Evolutionary conservation across 768 basidiomycete genomes (phyloP), one percentile per base, ranked within the genome.

Genomic region (Tylopilus vinaceipallidus): DNA sequence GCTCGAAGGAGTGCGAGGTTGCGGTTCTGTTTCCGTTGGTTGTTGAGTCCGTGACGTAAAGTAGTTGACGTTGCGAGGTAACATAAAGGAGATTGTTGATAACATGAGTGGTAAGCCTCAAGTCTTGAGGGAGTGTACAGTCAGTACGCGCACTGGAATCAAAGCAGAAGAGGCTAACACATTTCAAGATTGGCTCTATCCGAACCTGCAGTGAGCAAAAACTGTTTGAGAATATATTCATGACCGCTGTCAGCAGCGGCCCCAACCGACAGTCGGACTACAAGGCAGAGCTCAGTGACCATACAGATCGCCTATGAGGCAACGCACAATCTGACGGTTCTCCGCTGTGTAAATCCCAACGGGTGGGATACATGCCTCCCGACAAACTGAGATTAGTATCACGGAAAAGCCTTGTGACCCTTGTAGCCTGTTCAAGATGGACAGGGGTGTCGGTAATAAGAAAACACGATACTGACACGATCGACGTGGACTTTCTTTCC

Each of bases 211-310:
- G 83, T 84, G 40, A 89, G 71, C 8, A 90, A 69, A 64, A 83
- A 87, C 46, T 83, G 78, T 59, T 90, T 90, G 49, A 90, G 75
- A 23, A 85, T 76, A 59, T 90, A 90, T 66, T 90, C 88, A 53
- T 90, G 87, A 11, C 77, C 79, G 58, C 88, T 89, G 59, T 90
- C 88, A 6, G 84, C 82, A 45, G 75, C 73, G 7, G 78, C 80
- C 23, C 86, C 88, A 7, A 88, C 79, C 2, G 84, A 81, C 6
- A 84, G 49, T 56, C 68, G 76, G 16, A 60, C 76, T 63, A 24
- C 32, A 34, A 27, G 3, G 29, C 27, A 54, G 39, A 47, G 33
- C 37, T 51, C 24, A 51, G 36, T 23, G 19, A 46, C 6, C 16
- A 8, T 23, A 13, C 7, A 10, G 6, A 16, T 23, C 17, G 22